Base-by-base conservation (phyloP, 2,329 filamentous ascomycete species). In the Sclerotinia borealis region DNA sequence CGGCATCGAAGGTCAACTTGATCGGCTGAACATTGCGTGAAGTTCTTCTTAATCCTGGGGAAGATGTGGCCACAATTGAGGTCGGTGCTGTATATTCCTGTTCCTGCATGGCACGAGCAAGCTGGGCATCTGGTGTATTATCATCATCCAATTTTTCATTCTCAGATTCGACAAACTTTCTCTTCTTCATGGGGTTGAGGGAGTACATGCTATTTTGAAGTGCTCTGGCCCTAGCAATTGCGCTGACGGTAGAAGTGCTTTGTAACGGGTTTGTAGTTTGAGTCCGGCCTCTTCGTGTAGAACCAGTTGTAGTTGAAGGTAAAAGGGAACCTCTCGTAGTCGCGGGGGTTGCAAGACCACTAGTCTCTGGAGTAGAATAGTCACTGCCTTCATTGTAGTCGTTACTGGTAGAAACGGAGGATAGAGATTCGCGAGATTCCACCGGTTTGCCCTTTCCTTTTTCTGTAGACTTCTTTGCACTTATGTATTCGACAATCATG, bases 311-410 rank as follows among this genome's bases (percentile, higher is more conserved):
- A 64, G 59, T 70, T 52, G 37, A 25, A 45, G 48, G n/a, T 15
- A 36, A 9, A 7, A 54, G 27, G 3, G 48, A 71, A 56, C 74
- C 68, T 56, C 61, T 67, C 10, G 78, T 78, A 29, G 61, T 49
- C 76, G 27, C 68, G 19, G 70, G 85, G 11, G 85, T 87, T 22
- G 77, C 78, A 52, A 79, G 76, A 61, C 80, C 78, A 73, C 84
- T 87, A 25, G 87, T 89, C 43, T 79, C 82, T 5, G 86, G 85
- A 4, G 87, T 89, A 64, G 84, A 85, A 69, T 81, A 83, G 22
- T 79, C 82, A 43, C 78, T 77, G 13, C 77, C 81, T 7, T 77
- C 76, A 61, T 78, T 78, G 60, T 56, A 45, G 27, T 78, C 72
- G 36, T 75, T 74, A 11, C 73, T 73, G 39, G 75, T 75, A 7